Evolutionary conservation across 768 basidiomycete species (phyloP), one percentile per base, ranked within the genome.

Genomic region (Galerina marginata): DNA sequence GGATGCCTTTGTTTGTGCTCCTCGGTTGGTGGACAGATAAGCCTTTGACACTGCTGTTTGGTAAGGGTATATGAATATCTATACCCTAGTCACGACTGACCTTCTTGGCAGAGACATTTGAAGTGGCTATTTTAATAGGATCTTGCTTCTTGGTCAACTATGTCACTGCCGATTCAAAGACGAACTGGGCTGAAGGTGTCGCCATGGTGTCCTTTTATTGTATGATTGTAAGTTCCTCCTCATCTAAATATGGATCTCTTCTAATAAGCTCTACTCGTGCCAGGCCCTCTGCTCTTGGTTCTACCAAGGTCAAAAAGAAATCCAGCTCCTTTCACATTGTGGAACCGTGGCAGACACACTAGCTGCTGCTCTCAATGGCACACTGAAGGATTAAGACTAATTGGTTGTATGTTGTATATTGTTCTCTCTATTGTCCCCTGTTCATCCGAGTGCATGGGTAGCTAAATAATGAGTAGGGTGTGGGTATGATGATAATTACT

Each of bases 71-170:
- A 20, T 20, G 20, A 20, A 4, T 51, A n/a, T 23, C 1, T 23
- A 16, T 44, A 20, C 14, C n/a, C 33, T 29, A 14, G 16, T 25
- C n/a, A 39, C 44, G 37, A 23, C 29, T 42, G 25, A 40, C 16
- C 11, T 23, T 45, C 33, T 23, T 59, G 7, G 20, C 60, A 90
- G 90, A 91, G 72, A 73, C 87, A 53, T 90, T 87, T 64, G 89
- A 91, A 68, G 82, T 92, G 2, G 83, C 86, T 0, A 63, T 87
- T 20, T 73, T 91, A 37, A 69, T 92, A 3, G 88, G 85, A 1
- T 79, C 89, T 2, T 88, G 86, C 67, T 91, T 92, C 76, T 74
- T 92, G 49, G 90, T 92, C 54, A 92, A 92, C 72, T 91, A 89
- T 67, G 87, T 92, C 53, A 91, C 90, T 11, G 87, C 88, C 0